Conservation (phyloP, 2,329 filamentous ascomycete genomes). For the Aureobasidium uvarum region DNA sequence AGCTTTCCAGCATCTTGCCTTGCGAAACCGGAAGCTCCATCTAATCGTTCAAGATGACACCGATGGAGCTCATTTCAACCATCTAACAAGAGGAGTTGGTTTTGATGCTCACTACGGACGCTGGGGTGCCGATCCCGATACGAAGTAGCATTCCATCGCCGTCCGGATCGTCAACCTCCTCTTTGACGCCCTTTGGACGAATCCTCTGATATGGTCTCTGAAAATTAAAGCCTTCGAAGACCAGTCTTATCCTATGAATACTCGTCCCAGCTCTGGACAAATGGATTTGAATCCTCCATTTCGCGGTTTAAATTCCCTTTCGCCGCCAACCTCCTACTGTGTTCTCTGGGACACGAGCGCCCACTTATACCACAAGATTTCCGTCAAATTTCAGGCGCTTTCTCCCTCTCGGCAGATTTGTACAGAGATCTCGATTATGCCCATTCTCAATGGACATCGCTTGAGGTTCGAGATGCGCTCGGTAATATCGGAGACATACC, state of each 20-base stretch:
- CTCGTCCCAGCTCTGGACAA: not conserved
- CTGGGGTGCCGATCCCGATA: not conserved
- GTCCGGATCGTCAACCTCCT: not conserved
- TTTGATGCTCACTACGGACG: not conserved
- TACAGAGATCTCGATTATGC: not conserved
- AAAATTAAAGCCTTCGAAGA: not conserved
- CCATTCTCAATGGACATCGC: not conserved
- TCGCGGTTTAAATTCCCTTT: not conserved
- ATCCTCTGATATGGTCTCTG: not conserved
- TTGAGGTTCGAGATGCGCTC: not conserved
- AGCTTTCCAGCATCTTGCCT: not conserved
- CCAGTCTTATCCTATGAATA: not conserved
- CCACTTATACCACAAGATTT: not conserved
- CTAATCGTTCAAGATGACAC: not conserved
- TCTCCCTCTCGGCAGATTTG: not conserved
- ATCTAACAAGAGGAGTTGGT: not conserved
- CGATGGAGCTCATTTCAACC: not conserved
- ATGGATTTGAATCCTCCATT: not conserved
- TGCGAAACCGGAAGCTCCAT: not conserved
- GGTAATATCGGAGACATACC: not conserved
- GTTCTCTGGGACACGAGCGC: not conserved
- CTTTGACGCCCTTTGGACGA: not conserved
- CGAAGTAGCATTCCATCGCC: not conserved
- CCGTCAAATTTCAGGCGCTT: not conserved
- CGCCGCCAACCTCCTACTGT: not conserved